A percentile compares a stretch with the other conserved stretches of the same genome.
Evolutionary conservation across 2,329 filamentous ascomycete genomes (phyloP).

Genomic region (Moelleriella libera): DNA sequence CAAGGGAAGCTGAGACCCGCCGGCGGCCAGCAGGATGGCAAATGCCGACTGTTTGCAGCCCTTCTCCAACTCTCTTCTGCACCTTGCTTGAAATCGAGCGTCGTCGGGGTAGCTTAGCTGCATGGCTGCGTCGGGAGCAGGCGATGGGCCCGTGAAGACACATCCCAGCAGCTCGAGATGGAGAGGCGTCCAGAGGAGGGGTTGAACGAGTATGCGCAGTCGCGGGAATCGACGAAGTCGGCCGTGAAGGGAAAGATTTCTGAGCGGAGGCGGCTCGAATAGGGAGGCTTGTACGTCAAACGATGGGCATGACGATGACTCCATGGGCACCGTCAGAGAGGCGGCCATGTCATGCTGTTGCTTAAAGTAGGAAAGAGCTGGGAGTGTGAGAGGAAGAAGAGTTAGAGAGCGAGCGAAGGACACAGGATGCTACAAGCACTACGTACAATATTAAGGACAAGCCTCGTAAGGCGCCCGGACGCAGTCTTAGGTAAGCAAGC

Average conservation of each 20-base stretch:
- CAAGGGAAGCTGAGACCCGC: background rate
- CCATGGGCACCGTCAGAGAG: background rate
- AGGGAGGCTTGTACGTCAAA: background rate
- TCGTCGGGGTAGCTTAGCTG: background rate
- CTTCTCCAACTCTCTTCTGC: background rate
- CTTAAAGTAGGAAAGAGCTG: background rate
- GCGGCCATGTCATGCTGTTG: background rate
- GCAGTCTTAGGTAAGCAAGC: background rate
- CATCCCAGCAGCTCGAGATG: constrained; percentile 2
- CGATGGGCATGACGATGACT: background rate
- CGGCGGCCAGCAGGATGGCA: background rate
- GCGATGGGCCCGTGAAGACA: background rate
- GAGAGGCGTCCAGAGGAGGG: constrained; percentile 1
- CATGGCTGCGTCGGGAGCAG: background rate
- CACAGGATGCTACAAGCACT: background rate
- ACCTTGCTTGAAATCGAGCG: background rate
- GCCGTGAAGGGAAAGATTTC: constrained; percentile 1
- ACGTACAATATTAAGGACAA: background rate
- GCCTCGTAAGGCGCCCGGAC: background rate
- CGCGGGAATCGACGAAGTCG: background rate
- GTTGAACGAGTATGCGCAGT: constrained; percentile 2
- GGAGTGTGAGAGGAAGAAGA: background rate
- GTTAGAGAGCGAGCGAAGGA: background rate
- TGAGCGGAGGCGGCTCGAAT: background rate
- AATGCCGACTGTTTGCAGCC: background rate